Percentiles rank a stretch among this genome's conserved stretches.
These are phyloP conservation scores for Henckelia pumila DNA, from an alignment of 257 asterid species.

Conservation along the genomic window DNA sequence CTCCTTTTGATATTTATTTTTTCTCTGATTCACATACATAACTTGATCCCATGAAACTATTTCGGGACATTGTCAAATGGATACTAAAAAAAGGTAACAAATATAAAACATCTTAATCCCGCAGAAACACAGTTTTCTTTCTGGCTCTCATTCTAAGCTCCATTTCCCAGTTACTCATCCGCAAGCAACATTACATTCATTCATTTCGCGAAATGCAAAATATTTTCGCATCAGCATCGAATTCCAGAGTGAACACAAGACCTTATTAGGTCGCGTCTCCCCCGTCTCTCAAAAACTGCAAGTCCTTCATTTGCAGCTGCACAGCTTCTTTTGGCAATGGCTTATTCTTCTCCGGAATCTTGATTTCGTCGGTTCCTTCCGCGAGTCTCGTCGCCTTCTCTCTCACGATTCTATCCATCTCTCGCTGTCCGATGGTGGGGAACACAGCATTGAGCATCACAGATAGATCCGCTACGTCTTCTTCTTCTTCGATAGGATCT, in stretches of 20 bases:
- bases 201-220: too few species aligned
- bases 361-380: constrained; percentile 67
- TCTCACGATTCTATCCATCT: constrained; percentile 53
- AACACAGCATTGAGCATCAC: constrained; percentile 68
- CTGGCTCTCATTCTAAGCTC: too few species aligned
- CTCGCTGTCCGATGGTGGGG: constrained; percentile 55
- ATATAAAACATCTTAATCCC: background rate
- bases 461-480: constrained; percentile 49
- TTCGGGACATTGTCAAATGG: too few species aligned
- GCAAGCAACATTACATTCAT: too few species aligned
- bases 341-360: constrained; percentile 52
- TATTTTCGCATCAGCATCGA: background rate
- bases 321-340: constrained; percentile 88
- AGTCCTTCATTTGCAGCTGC: constrained; percentile 85
- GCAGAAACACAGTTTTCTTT: too few species aligned
- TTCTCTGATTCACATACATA: too few species aligned
- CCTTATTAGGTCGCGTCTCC: constrained; percentile 26
- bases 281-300: constrained; percentile 69
- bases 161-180: too few species aligned
- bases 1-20: too few species aligned
- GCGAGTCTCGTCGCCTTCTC: constrained; percentile 65
- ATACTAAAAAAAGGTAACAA: too few species aligned
- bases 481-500: constrained; percentile 71
- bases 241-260: background rate
- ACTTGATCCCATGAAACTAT: too few species aligned